Evolutionary conservation across 73 alveolate genomes (phyloP), one percentile per base, ranked within the genome.

Genomic region (Paramecium pentaurelia): DNA sequence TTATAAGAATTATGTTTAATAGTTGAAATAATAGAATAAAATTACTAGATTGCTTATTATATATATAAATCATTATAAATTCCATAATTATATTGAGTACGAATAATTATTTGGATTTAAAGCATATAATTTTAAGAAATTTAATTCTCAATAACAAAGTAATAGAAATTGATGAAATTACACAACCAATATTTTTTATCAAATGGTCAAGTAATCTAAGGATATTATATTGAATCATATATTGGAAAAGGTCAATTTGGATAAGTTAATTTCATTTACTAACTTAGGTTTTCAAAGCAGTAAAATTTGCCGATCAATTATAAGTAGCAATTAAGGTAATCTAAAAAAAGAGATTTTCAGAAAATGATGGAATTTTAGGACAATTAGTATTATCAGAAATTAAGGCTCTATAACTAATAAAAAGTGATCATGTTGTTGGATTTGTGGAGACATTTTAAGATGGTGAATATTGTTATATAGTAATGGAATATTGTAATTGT

Each of bases 401-500:
- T 6, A 6, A 45, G 4, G 75, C 75, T 18, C 27, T 80, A 44
- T 4, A 80, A 12, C 10, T 10, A 0, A 22, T 80, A 4, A 22
- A 80, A 9, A 80, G 75, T 80, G 54, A 80, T 8, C 44, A 80
- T 80, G 75, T 80, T 44, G 73, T 80, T 3, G n/a, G 37, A 1
- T 80, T 20, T 47, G 9, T 47, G 10, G 75, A 80, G 16, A 8
- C 49, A 0, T 80, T 80, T 18, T 8, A 10, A 14, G 77, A 80
- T 25, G 9, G 0, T 0, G 49, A 44, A 38, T 44, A 38, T 44
- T 27, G 58, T 8, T 80, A 28, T 25, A 40, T 47, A 11, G 73
- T 80, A 18, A 80, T 80, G 75, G 91, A 80, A 18, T 80, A 18
- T 80, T 80, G 91, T 80, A 51, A 80, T 45, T 42, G 91, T 64